Base-by-base conservation (phyloP, 495 filamentous ascomycete species). In the Daldinia childiae region DNA sequence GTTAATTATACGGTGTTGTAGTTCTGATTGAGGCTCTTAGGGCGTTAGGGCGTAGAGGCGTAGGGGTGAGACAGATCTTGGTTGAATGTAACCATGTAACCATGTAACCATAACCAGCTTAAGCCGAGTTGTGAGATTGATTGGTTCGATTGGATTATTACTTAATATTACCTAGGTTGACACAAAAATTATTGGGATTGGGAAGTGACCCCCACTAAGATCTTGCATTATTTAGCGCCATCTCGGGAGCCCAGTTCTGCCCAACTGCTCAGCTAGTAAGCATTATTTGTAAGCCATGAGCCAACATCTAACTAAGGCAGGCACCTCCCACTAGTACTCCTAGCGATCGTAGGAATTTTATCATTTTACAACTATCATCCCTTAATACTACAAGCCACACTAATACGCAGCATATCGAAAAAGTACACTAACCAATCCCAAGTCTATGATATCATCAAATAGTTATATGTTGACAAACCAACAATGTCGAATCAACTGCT, bases 61-160 rank as follows among this genome's bases (percentile, higher is more conserved):
- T 56, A 11, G n/a, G 55, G 65, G 70, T 73, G 60, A 73, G 70
- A 73, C 70, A 73, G 65, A 68, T 48, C 70, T 68, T 65, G 70
- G 65, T 73, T 52, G 70, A 68, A 73, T 73, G 70, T 73, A 73
- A 73, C 70, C 48, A 41, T 68, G n/a, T n/a, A n/a, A n/a, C n/a
- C n/a, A 73, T 73, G 70, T 73, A 73, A 73, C 70, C 48, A 41
- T 68, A 63, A 64, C 51, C 19, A 57, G 32, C 43, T 34, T 17
- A 62, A 52, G 39, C 60, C 60, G 61, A 66, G 36, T 29, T 2
- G 8, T n/a, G 38, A 32, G 59, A 72, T 72, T 67, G 64, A 55
- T 50, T 51, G 55, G n/a, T 19, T 43, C 1, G 34, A 19, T 32
- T 26, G 36, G 36, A 36, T 38, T 54, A 27, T 19, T 30, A 30